Evolutionary conservation across 2,329 filamentous ascomycete genomes (phyloP).

Genomic region (Lasiodiplodia hormozganensis): DNA sequence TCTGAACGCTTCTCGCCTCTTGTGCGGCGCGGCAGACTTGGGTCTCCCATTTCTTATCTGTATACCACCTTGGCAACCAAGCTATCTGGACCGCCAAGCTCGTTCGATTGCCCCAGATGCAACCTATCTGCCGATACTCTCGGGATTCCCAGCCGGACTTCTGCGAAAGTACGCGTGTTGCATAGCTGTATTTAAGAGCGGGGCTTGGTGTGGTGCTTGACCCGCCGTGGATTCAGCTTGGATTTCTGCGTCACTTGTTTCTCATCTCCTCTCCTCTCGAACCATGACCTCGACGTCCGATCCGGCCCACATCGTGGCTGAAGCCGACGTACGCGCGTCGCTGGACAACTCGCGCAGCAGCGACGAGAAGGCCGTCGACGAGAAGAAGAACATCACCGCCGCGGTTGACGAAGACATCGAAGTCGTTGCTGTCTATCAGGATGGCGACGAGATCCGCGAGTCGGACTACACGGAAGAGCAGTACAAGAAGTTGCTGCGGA

Average conservation of each 20-base stretch:
- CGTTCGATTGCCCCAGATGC: constrained; percentile 2
- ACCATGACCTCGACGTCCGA: constrained; percentile 5
- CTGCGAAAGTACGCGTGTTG: neutral
- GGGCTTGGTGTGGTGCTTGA: neutral
- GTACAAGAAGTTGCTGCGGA: constrained; percentile 26
- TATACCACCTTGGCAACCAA: constrained; percentile 12
- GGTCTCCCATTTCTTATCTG: neutral
- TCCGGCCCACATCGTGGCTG: neutral
- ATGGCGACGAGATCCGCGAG: constrained; percentile 22
- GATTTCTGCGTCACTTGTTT: neutral
- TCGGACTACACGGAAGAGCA: constrained; percentile 28
- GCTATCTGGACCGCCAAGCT: constrained; percentile 7
- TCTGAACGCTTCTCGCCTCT: neutral
- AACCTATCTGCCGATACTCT: constrained; percentile 10
- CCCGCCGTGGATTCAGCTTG: neutral
- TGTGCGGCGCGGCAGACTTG: neutral
- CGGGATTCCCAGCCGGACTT: constrained; percentile 8
- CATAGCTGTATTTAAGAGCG: constrained; percentile 9
- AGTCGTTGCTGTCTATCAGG: constrained; percentile 9
- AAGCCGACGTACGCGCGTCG: neutral
- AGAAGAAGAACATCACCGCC: constrained; percentile 4
- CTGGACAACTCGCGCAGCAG: constrained; percentile 3
- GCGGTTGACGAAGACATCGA: constrained; percentile 13
- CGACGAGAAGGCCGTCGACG: constrained; percentile 16
- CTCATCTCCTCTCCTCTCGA: neutral